These are phyloP conservation scores for Exobasidium rhododendri DNA, from an alignment of 1,284 basidiomycete genomes.

Conservation along the genomic window DNA sequence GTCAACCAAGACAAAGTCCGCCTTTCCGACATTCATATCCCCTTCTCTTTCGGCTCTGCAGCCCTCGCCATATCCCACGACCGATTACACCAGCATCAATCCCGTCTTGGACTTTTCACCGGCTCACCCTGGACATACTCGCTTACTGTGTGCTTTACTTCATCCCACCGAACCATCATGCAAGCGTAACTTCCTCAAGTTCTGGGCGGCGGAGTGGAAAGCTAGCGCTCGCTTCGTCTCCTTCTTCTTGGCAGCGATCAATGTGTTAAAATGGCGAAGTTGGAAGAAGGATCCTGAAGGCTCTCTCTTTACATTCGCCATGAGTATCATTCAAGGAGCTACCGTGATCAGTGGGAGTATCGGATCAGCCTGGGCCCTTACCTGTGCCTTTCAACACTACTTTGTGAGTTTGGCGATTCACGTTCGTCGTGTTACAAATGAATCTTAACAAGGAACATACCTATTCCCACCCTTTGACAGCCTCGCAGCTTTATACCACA, in stretches of 20 bases:
- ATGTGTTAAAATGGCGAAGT: conserved; percentile 21
- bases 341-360: conserved; percentile 43
- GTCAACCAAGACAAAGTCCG: conserved; percentile 23
- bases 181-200: conserved; percentile 26
- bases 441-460: too few species aligned
- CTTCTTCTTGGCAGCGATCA: conserved; percentile 22
- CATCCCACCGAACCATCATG: conserved; percentile 44
- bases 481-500: conserved; percentile 34
- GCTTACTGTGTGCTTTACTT: conserved; percentile 38
- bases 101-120: conserved; percentile 44
- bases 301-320: conserved; percentile 34
- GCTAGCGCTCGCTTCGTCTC: conserved; percentile 35
- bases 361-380: conserved; percentile 41
- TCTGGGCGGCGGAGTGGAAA: conserved; percentile 38
- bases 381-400: conserved; percentile 44
- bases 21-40: conserved; percentile 42
- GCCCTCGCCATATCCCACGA: conserved; percentile 33
- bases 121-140: conserved; percentile 39
- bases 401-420: conserved; percentile 17
- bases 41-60: conserved; percentile 37
- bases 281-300: conserved; percentile 41
- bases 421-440: too few species aligned
- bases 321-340: conserved; percentile 40
- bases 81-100: conserved; percentile 33
- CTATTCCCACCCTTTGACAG: not conserved